A percentile compares a stretch with the other conserved stretches of the same genome.
phyloP scores from a whole-genome alignment of 768 basidiomycete genomes.

The Kondoa malvinella region DNA sequence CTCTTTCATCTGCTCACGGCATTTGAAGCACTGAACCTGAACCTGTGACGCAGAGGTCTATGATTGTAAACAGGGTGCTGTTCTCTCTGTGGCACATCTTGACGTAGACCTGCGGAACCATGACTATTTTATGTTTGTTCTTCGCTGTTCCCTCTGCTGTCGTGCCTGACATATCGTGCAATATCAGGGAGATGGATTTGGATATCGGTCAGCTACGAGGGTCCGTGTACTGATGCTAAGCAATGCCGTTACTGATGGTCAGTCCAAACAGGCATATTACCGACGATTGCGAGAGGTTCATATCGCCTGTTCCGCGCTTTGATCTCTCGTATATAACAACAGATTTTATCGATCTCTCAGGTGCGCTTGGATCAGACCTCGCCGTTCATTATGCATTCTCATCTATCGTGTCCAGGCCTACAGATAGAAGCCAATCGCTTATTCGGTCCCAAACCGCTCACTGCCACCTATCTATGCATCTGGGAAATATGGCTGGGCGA shows the following conservation, averaged over 20 bases:
- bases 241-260: too few species aligned
- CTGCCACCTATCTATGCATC: constrained; percentile 71
- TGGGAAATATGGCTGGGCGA: constrained; percentile 72
- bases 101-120: constrained; percentile 62
- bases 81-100: constrained; percentile 48
- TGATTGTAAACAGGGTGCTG: constrained; percentile 33
- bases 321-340: background rate
- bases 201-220: background rate
- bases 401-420: constrained; percentile 39
- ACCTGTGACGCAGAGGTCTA: constrained; percentile 38
- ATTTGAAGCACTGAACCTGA: constrained; percentile 56
- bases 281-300: background rate
- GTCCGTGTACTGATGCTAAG: background rate
- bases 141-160: background rate
- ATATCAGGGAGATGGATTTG: background rate
- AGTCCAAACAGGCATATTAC: background rate
- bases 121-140: constrained; percentile 72
- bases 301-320: constrained; percentile 29
- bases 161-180: background rate
- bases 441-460: constrained; percentile 73
- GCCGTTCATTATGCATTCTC: background rate
- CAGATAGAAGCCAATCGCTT: constrained; percentile 67
- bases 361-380: constrained; percentile 25
- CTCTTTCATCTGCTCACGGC: background rate
- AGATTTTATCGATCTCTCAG: constrained; percentile 42